Evolutionary conservation across 1,284 basidiomycete species (phyloP).

Genomic region (Ganoderma leucocontextum): DNA sequence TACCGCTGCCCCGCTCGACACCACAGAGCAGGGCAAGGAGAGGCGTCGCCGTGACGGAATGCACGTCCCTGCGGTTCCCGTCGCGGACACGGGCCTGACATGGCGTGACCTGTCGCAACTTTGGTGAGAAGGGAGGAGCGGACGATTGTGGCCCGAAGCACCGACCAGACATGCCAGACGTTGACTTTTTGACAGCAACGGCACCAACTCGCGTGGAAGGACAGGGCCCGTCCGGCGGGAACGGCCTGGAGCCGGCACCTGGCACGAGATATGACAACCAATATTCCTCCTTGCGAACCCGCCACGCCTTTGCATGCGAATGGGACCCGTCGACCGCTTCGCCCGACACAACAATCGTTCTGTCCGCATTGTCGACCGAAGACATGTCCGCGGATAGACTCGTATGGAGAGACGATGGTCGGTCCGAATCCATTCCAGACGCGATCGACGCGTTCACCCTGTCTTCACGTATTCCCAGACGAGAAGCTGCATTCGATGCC

Average conservation of each 20-base stretch:
- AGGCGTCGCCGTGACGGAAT: background rate
- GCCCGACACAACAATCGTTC: background rate
- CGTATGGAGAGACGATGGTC: slow-evolving; percentile 1
- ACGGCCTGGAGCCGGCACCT: slow-evolving; percentile 14
- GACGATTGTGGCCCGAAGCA: slow-evolving; percentile 24
- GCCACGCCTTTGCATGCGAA: background rate
- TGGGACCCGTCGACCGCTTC: background rate
- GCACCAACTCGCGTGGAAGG: slow-evolving; percentile 28
- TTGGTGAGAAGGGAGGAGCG: slow-evolving; percentile 29
- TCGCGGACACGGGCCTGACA: slow-evolving; percentile 3
- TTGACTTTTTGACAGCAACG: slow-evolving; percentile 29
- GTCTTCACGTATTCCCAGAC: slow-evolving; percentile 7
- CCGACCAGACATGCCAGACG: slow-evolving; percentile 29
- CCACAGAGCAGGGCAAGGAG: background rate
- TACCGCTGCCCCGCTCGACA: background rate
- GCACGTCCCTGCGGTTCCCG: background rate
- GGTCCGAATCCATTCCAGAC: slow-evolving; percentile 4
- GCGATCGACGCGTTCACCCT: slow-evolving; percentile 16
- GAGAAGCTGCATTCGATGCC: slow-evolving; percentile 15
- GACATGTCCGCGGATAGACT: background rate
- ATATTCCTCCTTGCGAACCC: slow-evolving; percentile 11
- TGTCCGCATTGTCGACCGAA: background rate
- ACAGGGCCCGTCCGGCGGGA: slow-evolving; percentile 21
- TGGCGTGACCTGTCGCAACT: slow-evolving; percentile 27
- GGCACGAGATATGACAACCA: slow-evolving; percentile 7